phyloP scores from a whole-genome alignment of 805 yeast genomes.

The Ogataea henricii region DNA sequence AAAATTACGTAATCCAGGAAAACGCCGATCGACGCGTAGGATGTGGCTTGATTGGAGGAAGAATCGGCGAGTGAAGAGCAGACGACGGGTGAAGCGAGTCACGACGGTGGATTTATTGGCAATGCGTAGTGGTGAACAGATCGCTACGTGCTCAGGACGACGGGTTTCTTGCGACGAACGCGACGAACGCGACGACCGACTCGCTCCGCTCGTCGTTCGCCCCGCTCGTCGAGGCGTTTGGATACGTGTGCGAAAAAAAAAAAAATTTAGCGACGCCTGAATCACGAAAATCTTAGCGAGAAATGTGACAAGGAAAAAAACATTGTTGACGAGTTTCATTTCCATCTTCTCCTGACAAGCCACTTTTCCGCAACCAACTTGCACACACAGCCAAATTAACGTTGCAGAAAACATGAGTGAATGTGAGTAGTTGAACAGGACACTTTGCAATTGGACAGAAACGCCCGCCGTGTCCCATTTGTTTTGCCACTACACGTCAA shows the following conservation, averaged over 20 bases:
- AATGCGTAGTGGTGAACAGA: too few relatives aligned
- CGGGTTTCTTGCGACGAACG: too few relatives aligned
- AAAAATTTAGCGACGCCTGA: conserved; percentile 5
- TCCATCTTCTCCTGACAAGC: neutral
- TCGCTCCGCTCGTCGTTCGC: neutral
- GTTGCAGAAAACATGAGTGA: conserved; percentile 16
- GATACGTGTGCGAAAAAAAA: conserved; percentile 5
- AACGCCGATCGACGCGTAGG: too few relatives aligned
- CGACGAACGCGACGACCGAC: too few relatives aligned
- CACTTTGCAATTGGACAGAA: neutral
- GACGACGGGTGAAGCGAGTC: too few relatives aligned
- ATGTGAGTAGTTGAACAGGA: conserved; percentile 9
- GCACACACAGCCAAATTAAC: conserved; percentile 1
- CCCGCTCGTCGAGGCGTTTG: conserved; percentile 1
- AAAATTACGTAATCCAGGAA: too few relatives aligned
- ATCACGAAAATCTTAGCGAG: neutral
- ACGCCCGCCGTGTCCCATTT: neutral
- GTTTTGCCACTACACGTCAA: neutral
- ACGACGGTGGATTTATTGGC: too few relatives aligned
- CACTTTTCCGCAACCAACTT: neutral
- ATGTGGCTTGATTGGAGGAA: too few relatives aligned
- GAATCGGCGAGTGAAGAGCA: too few relatives aligned
- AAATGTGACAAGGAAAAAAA: conserved; percentile 4
- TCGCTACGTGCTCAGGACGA: too few relatives aligned
- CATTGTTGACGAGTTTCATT: conserved; percentile 1